A percentile compares a stretch with the other conserved stretches of the same genome.
Evolutionary conservation across 75 land plant genomes (phyloP).

Genomic region (Selaginella tamariscina): DNA sequence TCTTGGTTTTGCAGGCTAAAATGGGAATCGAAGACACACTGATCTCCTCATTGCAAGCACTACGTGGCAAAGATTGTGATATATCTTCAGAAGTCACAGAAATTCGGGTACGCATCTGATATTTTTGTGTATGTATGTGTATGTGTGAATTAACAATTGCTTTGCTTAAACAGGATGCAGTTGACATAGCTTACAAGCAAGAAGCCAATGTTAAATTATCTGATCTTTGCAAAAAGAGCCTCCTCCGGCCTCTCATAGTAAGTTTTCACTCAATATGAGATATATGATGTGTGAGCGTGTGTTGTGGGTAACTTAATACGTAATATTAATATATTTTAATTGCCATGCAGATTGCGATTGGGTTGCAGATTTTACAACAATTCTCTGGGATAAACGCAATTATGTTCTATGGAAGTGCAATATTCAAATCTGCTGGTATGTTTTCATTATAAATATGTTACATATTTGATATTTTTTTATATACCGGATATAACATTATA

Average conservation of each 20-base stretch:
- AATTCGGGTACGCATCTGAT: conserved; percentile 50
- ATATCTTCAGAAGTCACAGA: conserved; percentile 71
- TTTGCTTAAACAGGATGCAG: conserved; percentile 18
- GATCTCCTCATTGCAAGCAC: conserved; percentile 65
- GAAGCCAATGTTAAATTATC: conserved; percentile 32
- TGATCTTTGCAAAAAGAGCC: conserved; percentile 36
- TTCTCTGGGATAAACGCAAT: conserved; percentile 79
- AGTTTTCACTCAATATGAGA: no score
- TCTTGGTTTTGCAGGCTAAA: conserved; percentile 45
- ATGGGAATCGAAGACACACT: conserved; percentile 35
- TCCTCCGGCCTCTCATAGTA: conserved; percentile 40
- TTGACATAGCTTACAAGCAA: conserved; percentile 14
- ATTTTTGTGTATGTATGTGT: not conserved
- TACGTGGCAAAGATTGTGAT: conserved; percentile 73
- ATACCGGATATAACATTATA: no score
- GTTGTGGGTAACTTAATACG: not conserved
- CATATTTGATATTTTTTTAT: not conserved
- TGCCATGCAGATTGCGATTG: conserved; percentile 67
- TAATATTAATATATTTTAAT: not conserved
- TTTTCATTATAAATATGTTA: not conserved
- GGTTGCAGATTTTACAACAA: conserved; percentile 73
- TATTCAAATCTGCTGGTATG: conserved; percentile 81
- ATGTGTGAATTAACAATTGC: not conserved
- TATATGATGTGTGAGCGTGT: no score
- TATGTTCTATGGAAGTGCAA: conserved; percentile 66